Evolutionary conservation across 805 yeast genomes (phyloP).

Genomic region (Saccharomycopsis selenospora): DNA sequence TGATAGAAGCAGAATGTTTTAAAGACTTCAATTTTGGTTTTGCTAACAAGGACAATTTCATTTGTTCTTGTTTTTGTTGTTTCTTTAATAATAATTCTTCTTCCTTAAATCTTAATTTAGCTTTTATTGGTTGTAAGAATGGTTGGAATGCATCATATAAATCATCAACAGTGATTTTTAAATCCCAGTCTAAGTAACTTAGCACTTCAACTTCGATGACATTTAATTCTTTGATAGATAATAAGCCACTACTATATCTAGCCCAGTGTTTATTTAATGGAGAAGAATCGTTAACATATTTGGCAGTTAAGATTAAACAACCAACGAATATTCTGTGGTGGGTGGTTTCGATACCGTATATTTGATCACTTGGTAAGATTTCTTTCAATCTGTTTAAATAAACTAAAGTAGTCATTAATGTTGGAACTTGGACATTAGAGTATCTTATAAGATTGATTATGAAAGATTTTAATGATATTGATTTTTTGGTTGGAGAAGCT

Average conservation of each 20-base stretch:
- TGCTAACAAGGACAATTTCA: constrained; percentile 7
- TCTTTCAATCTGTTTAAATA: constrained; percentile 55
- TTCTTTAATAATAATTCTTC: constrained; percentile 14
- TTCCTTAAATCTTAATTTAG: constrained; percentile 27
- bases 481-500: constrained; percentile 14
- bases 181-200: constrained; percentile 64
- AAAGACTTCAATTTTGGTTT: constrained; percentile 19
- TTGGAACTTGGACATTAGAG: constrained; percentile 76
- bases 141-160: constrained; percentile 59
- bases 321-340: constrained; percentile 72
- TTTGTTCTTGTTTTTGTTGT: constrained; percentile 13
- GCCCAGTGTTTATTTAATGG: constrained; percentile 80
- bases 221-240: constrained; percentile 60
- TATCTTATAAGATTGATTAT: constrained; percentile 63
- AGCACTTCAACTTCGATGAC: constrained; percentile 75
- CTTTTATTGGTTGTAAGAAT: constrained; percentile 69
- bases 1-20: constrained; percentile 16
- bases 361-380: constrained; percentile 59
- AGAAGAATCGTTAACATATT: constrained; percentile 69
- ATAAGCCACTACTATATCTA: constrained; percentile 66
- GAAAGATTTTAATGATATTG: constrained; percentile 69
- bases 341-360: constrained; percentile 71
- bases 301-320: constrained; percentile 64
- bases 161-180: constrained; percentile 60
- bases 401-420: constrained; percentile 64